phyloP scores from a whole-genome alignment of 495 filamentous ascomycete species.

The Penicillium waksmanii region DNA sequence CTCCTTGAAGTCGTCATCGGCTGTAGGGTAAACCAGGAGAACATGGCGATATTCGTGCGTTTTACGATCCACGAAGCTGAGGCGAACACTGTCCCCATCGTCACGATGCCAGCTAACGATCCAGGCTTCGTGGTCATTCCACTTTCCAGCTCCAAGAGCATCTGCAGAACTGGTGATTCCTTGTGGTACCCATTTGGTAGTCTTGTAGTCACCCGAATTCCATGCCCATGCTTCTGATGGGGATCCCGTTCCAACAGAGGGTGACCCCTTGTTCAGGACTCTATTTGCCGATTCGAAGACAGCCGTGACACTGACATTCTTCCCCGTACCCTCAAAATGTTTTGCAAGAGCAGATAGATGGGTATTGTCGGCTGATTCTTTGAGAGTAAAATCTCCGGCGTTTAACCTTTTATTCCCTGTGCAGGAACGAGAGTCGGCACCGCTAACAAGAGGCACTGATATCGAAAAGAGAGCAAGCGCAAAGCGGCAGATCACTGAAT shows the following conservation, averaged over 20 bases:
- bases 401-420: slow-evolving; percentile 6
- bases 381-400: slow-evolving; percentile 15
- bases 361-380: slow-evolving; percentile 21
- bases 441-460: neutral
- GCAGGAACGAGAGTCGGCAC: slow-evolving; percentile 13
- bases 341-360: slow-evolving; percentile 22
- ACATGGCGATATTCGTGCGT: slow-evolving; percentile 44
- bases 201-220: slow-evolving; percentile 38
- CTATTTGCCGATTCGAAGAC: slow-evolving; percentile 44
- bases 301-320: slow-evolving; percentile 31
- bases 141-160: slow-evolving; percentile 33
- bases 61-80: slow-evolving; percentile 40
- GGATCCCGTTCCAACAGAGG: slow-evolving; percentile 25
- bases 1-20: slow-evolving; percentile 31
- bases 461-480: neutral
- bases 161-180: slow-evolving; percentile 44
- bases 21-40: slow-evolving; percentile 38
- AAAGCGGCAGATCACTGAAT: neutral
- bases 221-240: slow-evolving; percentile 29
- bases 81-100: slow-evolving; percentile 33
- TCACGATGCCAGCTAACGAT: slow-evolving; percentile 45
- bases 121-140: slow-evolving; percentile 38
- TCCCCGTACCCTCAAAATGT: slow-evolving; percentile 21
- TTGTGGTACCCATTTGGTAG: slow-evolving; percentile 42
- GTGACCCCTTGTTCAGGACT: slow-evolving; percentile 26